These are phyloP conservation scores for Apiospora malaysiana DNA, from an alignment of 2,329 filamentous ascomycete species.

Conservation along the genomic window DNA sequence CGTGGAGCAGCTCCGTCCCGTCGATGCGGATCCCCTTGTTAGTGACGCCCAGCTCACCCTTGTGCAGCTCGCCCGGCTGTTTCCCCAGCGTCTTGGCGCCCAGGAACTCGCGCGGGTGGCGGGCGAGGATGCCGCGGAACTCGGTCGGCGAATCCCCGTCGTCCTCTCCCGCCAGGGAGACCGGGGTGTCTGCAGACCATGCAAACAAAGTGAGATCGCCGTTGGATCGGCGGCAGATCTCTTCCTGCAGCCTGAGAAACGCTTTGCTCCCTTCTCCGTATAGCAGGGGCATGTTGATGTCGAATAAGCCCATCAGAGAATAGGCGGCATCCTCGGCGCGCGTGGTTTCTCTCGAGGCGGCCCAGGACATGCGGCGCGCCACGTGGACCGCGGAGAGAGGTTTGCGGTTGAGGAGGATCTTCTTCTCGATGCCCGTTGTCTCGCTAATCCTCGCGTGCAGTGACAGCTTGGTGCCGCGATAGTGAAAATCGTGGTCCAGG, in stretches of 20 bases:
- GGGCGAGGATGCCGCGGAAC: conserved; percentile 19
- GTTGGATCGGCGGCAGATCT: conserved; percentile 28
- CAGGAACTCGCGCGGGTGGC: conserved; percentile 17
- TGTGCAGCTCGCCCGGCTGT: conserved; percentile 12
- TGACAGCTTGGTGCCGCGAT: neutral
- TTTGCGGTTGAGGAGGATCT: conserved; percentile 1
- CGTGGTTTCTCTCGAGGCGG: conserved; percentile 26
- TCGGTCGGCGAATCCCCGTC: neutral
- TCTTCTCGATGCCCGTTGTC: conserved; percentile 15
- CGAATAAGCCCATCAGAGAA: conserved; percentile 60
- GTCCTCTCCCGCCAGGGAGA: too few species aligned
- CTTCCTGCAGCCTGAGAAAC: conserved; percentile 23
- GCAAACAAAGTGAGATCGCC: conserved; percentile 19
- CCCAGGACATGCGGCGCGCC: conserved; percentile 25
- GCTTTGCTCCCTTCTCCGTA: conserved; percentile 53
- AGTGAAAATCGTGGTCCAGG: neutral
- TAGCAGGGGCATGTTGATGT: conserved; percentile 66
- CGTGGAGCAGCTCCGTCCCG: conserved; percentile 15
- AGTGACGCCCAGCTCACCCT: conserved; percentile 14
- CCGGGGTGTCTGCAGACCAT: neutral
- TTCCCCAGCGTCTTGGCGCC: conserved; percentile 8
- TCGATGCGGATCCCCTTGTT: conserved; percentile 21
- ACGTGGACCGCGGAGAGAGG: conserved; percentile 19
- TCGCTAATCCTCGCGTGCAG: neutral
- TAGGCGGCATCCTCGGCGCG: conserved; percentile 35